These are phyloP conservation scores for Myxozyma neotropica DNA, from an alignment of 805 yeast genomes.

Conservation along the genomic window DNA sequence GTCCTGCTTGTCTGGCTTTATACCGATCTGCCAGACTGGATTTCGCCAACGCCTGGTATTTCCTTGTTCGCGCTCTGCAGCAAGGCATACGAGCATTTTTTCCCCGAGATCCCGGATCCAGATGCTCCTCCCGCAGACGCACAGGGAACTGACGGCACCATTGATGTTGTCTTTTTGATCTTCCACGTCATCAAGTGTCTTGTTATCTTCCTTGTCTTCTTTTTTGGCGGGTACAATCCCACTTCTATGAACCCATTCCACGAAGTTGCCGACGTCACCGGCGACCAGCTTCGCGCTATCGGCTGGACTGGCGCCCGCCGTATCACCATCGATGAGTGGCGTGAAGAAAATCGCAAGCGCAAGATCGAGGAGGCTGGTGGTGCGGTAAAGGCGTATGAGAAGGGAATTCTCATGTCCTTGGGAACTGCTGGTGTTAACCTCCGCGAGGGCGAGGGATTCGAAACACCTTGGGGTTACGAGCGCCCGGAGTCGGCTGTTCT, in stretches of 20 bases:
- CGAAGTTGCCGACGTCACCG: slow-evolving; percentile 44
- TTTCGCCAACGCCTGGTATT: slow-evolving; percentile 91
- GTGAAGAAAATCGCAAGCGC: slow-evolving; percentile 64
- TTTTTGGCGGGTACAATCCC: slow-evolving; percentile 81
- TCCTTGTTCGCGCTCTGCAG: slow-evolving; percentile 68
- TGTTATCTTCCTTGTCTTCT: slow-evolving; percentile 58
- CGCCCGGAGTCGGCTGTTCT: slow-evolving; percentile 16
- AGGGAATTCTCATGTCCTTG: slow-evolving; percentile 66
- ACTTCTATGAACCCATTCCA: slow-evolving; percentile 45
- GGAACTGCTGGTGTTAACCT: slow-evolving; percentile 61
- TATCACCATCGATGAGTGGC: slow-evolving; percentile 69
- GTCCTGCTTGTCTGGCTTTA: slow-evolving; percentile 74
- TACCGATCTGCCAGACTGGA: slow-evolving; percentile 86
- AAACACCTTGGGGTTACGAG: slow-evolving; percentile 36
- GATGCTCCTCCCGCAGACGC: slow-evolving; percentile 46
- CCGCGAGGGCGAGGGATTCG: slow-evolving; percentile 79
- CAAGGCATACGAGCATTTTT: slow-evolving; percentile 38
- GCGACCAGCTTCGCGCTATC: slow-evolving; percentile 60
- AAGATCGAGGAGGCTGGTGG: slow-evolving; percentile 71
- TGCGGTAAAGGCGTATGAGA: slow-evolving; percentile 70
- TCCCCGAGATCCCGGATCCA: slow-evolving; percentile 47
- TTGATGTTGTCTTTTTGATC: slow-evolving; percentile 56
- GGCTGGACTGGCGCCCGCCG: slow-evolving; percentile 97
- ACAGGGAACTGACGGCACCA: slow-evolving; percentile 14
- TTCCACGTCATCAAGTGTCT: slow-evolving; percentile 68